Base-by-base conservation (phyloP, 192 early-diverging fungal genomes). In the Backusella morwellensis region DNA sequence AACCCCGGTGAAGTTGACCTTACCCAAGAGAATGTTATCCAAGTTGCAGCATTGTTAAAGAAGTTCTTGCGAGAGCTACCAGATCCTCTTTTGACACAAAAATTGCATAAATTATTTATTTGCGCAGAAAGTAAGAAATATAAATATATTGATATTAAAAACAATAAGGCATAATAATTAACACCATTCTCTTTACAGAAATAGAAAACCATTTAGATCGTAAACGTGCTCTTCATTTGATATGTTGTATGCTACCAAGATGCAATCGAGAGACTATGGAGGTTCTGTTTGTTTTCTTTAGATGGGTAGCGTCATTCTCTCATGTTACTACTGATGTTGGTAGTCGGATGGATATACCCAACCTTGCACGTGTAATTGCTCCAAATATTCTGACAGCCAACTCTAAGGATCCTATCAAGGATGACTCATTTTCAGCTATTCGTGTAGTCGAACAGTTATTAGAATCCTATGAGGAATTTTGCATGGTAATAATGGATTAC, bases 41-140 rank as follows among this genome's bases (percentile, higher is more conserved):
- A 98, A 82, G 88, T 98, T 35, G 97, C 98, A 3, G 98, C 98
- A 14, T 81, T 99, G 74, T 79, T 99, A 75, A 98, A 98, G 75
- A 98, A 98, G 87, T 99, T 97, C 73, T 83, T 99, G 80, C 90
- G 98, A 17, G 98, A 99, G 66, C 78, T 99, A 77, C 97, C 98
- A 0, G 98, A 99, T 52, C 97, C 98, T 9, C 82, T 99, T 54
- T 86, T 99, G 63, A 97, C 98, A 1, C 95, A 92, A 78, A 92
- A 93, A 75, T 88, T 99, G 70, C 92, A 96, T 81, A 86, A 88
- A 63, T 81, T 99, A 19, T 97, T 99, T 84, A 85, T 97, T 74
- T 85, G 86, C 17, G 90, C 93, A 54, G 92, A 94, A 44, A 91
- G 91, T 87, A 87, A 81, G 78, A 56, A 32, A 23, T 14, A 70